Evolutionary conservation across 306 rosid genomes (phyloP), one percentile per base, ranked within the genome.

Genomic region (Lagenaria siceraria): DNA sequence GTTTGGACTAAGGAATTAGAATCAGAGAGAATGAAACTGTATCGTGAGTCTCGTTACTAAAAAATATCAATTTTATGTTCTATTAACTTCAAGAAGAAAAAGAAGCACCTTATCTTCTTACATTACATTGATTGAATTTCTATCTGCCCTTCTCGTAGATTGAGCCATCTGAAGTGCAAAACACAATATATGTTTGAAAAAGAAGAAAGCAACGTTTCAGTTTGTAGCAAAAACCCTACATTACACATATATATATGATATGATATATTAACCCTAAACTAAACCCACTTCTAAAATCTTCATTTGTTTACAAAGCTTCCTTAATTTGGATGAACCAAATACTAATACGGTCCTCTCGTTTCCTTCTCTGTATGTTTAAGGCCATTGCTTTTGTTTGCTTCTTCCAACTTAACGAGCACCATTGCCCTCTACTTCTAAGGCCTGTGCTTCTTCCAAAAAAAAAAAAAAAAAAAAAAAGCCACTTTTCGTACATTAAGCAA

Each of bases 401-500:
- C 21, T 48, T 69, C 75, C 75, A 43, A 69, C 55, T 69, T 69
- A 69, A 43, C 43, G 75, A 42, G 8, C 42, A 4, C 64, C 4
- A 24, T 15, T 58, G 64, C 64, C 3, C 62, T 56, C 8, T 22
- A 5, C 4, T 54, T 24, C 38, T 0, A 0, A 48, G 53, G 53
- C 6, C 53, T 48, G 5, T 14, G 53, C 5, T 14, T 48, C 6
- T 48, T 48, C 19, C 53, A 5, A 51, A 51, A 18, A 17, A 51
- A 17, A 17, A 51, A 1, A 51, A 51, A 15, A 1, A 9, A 35
- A 19, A 19, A 11, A 19, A 10, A 21, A 36, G 5, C n/a, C 7
- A 65, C n/a, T 46, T 70, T 70, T 70, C 22, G 75, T 70, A 70
- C 75, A 14, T 22, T 43, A 69, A 69, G 75, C 75, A 69, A 24